Percentiles rank a stretch among this genome's conserved stretches.
These are phyloP conservation scores for Chaetoceros tenuissimus DNA, from an alignment of 108 stramenopile species.

Conservation along the genomic window DNA sequence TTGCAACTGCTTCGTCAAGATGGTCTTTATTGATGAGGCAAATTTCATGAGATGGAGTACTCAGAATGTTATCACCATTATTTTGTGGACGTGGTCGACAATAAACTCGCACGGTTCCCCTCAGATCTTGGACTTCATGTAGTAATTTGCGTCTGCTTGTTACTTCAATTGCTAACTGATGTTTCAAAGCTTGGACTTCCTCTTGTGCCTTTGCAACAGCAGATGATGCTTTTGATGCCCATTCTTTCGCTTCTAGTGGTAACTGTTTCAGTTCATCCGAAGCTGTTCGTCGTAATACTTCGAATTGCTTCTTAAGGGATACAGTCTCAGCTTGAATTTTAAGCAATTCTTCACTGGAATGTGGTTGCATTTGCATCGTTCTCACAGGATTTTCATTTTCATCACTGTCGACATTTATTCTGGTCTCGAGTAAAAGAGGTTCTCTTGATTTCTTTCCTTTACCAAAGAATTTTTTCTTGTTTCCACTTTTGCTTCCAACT, in stretches of 20 bases:
- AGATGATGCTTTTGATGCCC: slow-evolving; percentile 25
- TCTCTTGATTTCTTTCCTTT: slow-evolving; percentile 4
- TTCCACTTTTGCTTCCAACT: background rate
- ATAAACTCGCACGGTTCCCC: slow-evolving; percentile 74
- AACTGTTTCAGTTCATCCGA: slow-evolving; percentile 33
- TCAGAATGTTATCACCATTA: slow-evolving; percentile 16
- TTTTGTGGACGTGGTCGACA: slow-evolving; percentile 44
- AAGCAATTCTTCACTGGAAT: background rate
- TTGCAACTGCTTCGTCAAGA: background rate
- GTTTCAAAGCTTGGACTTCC: slow-evolving; percentile 45
- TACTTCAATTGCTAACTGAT: slow-evolving; percentile 66
- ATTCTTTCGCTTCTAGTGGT: slow-evolving; percentile 22
- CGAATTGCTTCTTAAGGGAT: slow-evolving; percentile 25
- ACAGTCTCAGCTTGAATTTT: background rate
- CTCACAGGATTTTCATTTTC: background rate
- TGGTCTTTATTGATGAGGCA: slow-evolving; percentile 48
- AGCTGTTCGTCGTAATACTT: slow-evolving; percentile 34
- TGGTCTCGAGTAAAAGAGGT: slow-evolving; percentile 1
- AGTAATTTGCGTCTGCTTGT: slow-evolving; percentile 59
- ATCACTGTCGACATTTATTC: background rate
- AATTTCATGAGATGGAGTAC: slow-evolving; percentile 59
- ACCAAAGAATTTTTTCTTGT: background rate
- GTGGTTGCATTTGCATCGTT: slow-evolving; percentile 2
- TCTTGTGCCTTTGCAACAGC: slow-evolving; percentile 29
- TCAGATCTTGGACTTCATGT: slow-evolving; percentile 68